Evolutionary conservation across 139 green algal species (phyloP), one percentile per base, ranked within the genome.

Genomic region (Eudorina sp.): DNA sequence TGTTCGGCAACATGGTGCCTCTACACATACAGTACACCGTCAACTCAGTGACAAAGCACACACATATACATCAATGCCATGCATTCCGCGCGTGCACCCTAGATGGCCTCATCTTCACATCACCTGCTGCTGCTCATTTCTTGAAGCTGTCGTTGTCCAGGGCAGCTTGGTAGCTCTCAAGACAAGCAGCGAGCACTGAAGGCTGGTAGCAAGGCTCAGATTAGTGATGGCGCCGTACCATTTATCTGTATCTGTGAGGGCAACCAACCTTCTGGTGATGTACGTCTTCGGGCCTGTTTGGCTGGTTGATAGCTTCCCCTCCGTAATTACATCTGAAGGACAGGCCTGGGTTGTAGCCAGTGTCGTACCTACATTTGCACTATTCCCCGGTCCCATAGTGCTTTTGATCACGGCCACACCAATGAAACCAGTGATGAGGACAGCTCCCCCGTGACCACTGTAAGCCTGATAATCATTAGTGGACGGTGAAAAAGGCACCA

Each of bases 301-400:
- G n/a, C n/a, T n/a, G n/a, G n/a, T n/a, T n/a, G n/a, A n/a, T n/a
- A n/a, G n/a, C n/a, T n/a, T n/a, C n/a, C n/a, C n/a, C n/a, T n/a
- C n/a, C 27, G 27, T 66, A 66, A 66, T 3, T 66, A 25, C 29
- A 66, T 23, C 55, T 25, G 23, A 66, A 25, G 62, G 11, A 34
- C 62, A 72, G 62, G 31, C 36, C 68, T 76, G 68, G 34, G 68
- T 76, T 4, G 31, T 76, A 34, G 68, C 68, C 18, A 76, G 68
- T 31, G 48, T 34, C 11, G 68, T 51, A 34, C 68, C 68, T 21
- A 76, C 68, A 25, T 46, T 48, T 1, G 68, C 68, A 29, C 2
- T 51, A 6, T 76, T 76, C 2, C 6, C 68, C 29, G 68, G 36
- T 9, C 36, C 68, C n/a, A 6, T 34, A 25, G 16, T 46, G 68